These are phyloP conservation scores for Globisporangium lucens DNA, from an alignment of 352 stramenopile genomes.

Conservation along the genomic window DNA sequence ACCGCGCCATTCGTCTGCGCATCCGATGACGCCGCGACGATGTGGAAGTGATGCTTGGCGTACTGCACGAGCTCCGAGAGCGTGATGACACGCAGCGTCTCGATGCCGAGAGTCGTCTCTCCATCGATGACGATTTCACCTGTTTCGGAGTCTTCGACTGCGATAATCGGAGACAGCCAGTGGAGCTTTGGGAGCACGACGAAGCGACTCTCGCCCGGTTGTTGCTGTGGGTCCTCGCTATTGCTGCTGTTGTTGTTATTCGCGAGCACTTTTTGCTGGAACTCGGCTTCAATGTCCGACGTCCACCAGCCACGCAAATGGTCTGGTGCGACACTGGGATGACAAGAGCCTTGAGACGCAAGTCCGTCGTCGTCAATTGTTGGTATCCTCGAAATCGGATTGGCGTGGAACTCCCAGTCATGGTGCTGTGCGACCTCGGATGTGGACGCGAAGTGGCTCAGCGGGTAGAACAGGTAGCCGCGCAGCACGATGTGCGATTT, in stretches of 20 bases:
- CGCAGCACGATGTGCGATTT: constrained; percentile 55
- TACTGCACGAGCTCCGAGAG: constrained; percentile 35
- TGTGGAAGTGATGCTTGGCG: constrained; percentile 38
- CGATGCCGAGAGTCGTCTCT: constrained; percentile 31
- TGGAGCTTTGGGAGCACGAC: constrained; percentile 67
- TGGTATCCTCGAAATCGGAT: constrained; percentile 14
- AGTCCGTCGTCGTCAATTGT: background rate
- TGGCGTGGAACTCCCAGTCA: constrained; percentile 46
- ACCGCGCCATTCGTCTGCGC: constrained; percentile 28
- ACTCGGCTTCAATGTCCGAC: constrained; percentile 39
- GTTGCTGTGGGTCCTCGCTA: background rate
- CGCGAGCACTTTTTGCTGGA: constrained; percentile 32
- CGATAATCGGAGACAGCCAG: constrained; percentile 55
- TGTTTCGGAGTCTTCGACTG: constrained; percentile 21
- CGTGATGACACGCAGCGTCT: constrained; percentile 27
- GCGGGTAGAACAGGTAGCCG: constrained; percentile 67
- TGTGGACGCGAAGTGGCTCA: constrained; percentile 43
- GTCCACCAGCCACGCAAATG: constrained; percentile 76
- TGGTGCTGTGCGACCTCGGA: constrained; percentile 38
- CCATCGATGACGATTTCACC: constrained; percentile 28
- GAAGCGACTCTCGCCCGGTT: constrained; percentile 43
- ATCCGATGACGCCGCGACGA: constrained; percentile 15
- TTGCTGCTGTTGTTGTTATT: constrained; percentile 18
- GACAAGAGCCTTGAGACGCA: background rate
- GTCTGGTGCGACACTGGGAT: constrained; percentile 33